Base-by-base conservation (phyloP, 441 rosid genomes). In the Pelargonium citronellum region DNA sequence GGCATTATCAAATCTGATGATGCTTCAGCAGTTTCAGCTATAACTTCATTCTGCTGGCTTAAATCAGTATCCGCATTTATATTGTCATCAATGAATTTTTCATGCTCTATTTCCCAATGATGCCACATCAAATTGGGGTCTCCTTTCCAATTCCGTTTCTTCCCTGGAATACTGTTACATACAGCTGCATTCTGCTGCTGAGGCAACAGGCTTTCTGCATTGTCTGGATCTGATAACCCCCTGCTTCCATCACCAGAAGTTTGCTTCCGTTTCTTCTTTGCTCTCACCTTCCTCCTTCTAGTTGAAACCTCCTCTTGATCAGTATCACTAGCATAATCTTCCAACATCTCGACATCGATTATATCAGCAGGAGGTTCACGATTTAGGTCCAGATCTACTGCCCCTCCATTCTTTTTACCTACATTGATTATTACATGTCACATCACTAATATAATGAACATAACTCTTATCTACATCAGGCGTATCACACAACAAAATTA, bases 1-100 rank as follows among this genome's bases (percentile, higher is more conserved):
- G 94, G 91, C 75, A 86, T 80, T 39, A 82, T 80, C 83, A 95
- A 83, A 44, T 89, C 90, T 1, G 88, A 66, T 47, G 99, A 85
- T 37, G 94, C 79, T 74, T 92, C 96, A 0, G 72, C 84, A 11
- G 86, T 82, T 82, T 85, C 95, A 51, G 73, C 37, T 16, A 83
- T 75, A 64, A 78, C 70, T 19, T 72, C 83, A 70, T 77, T 82
- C 71, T 82, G 87, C 70, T 83, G 73, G 75, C 87, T 91, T 74
- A 85, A 75, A 81, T 88, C 88, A 75, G 81, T 64, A 81, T 86
- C 84, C 64, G 76, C 86, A 0, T 57, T 72, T 68, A 73, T n/a
- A 79, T 87, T 89, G 72, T 82, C 77, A 72, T 88, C 83, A 58
- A 89, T 74, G 97, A 96, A 95, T 78, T 20, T 83, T 55, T 87